Conservation (phyloP, 2,329 filamentous ascomycete species). For the Hymenoscyphus scutula region DNA sequence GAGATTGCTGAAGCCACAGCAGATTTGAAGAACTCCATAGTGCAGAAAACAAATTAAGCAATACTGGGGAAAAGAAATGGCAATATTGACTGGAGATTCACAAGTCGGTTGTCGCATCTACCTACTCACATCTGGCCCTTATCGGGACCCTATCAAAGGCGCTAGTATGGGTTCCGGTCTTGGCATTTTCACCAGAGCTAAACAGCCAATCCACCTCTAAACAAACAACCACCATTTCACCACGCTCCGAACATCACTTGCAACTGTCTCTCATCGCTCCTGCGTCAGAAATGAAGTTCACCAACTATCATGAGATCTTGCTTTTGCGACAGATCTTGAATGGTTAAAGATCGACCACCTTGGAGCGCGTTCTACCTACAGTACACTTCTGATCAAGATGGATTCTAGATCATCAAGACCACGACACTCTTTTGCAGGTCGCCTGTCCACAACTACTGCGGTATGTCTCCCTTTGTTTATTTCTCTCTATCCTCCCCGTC, state of each 20-base stretch:
- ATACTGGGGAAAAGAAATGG: background rate
- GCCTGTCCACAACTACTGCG: background rate
- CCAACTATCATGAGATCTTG: too few relatives aligned
- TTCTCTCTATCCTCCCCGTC: constrained; percentile 19
- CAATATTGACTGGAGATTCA: too few relatives aligned
- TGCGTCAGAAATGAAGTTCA: too few relatives aligned
- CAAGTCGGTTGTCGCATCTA: too few relatives aligned
- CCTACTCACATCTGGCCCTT: constrained; percentile 14
- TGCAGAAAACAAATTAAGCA: constrained; percentile 9
- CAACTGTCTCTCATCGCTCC: too few relatives aligned
- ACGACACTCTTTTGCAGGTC: background rate
- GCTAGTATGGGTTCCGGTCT: background rate
- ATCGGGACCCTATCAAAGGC: constrained; percentile 9
- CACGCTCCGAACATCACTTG: too few relatives aligned
- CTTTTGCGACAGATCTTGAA: too few relatives aligned
- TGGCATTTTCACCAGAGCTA: too few relatives aligned
- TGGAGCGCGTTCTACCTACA: too few relatives aligned
- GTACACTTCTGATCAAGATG: background rate
- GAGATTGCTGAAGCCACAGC: constrained; percentile 96
- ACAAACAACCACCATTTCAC: too few relatives aligned
- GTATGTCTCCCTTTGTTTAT: constrained; percentile 8
- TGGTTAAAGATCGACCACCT: too few relatives aligned
- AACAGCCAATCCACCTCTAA: too few relatives aligned
- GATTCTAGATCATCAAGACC: background rate
- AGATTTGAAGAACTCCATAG: constrained; percentile 97